Percentiles rank a stretch among this genome's conserved stretches.
phyloP scores from a whole-genome alignment of 495 filamentous ascomycete genomes.

The Tuber umbilicatum region DNA sequence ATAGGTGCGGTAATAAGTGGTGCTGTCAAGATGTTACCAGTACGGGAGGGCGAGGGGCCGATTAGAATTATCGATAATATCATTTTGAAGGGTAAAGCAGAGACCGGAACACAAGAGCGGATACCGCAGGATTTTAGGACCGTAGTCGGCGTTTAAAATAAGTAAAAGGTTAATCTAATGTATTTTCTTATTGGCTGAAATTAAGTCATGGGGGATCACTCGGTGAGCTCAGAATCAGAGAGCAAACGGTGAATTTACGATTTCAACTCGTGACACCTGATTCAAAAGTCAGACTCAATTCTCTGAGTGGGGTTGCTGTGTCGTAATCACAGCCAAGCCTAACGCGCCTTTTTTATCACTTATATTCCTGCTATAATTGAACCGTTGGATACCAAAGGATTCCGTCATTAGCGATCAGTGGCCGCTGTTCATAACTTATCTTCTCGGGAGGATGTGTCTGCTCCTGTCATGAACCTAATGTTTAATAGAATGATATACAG shows the following conservation, averaged over 20 bases:
- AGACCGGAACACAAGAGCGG: background rate
- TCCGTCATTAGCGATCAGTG: background rate
- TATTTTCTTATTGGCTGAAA: background rate
- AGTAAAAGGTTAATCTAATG: background rate
- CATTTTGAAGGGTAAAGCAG: slow-evolving; percentile 53
- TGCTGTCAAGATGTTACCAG: slow-evolving; percentile 79
- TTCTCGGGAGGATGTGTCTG: background rate
- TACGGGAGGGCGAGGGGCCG: slow-evolving; percentile 68
- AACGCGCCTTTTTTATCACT: background rate
- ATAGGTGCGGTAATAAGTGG: slow-evolving; percentile 79
- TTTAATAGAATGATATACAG: background rate
- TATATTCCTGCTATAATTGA: background rate
- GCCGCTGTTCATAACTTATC: background rate
- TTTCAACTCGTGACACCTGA: background rate
- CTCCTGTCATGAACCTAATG: background rate
- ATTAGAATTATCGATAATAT: slow-evolving; percentile 95
- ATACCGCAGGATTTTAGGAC: background rate
- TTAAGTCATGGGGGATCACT: background rate
- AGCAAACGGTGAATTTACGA: background rate
- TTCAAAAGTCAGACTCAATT: background rate
- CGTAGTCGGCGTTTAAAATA: background rate
- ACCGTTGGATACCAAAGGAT: background rate
- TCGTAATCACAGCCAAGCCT: background rate
- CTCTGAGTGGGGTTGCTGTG: background rate
- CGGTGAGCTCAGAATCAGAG: background rate